Percentiles rank a stretch among this genome's conserved stretches.
These are phyloP conservation scores for Flaveria bidentis DNA, from an alignment of 129 eudicot species.

Conservation along the genomic window DNA sequence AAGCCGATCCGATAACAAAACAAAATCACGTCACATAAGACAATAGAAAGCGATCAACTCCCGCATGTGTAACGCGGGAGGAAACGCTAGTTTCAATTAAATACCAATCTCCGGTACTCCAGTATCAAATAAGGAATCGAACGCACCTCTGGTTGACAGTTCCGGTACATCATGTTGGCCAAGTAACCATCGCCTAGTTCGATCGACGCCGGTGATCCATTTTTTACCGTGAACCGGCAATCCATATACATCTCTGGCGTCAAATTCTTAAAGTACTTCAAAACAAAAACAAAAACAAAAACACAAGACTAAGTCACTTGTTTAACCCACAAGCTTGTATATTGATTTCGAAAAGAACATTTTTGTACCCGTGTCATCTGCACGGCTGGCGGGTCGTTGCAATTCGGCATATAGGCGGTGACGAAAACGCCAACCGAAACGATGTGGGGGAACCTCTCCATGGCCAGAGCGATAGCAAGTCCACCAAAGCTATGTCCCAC, in stretches of 20 bases:
- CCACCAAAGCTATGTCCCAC: conserved; percentile 75
- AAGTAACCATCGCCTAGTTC: conserved; percentile 42
- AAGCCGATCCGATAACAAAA: too few species aligned
- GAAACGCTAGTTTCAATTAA: too few species aligned
- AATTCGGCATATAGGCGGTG: conserved; percentile 56
- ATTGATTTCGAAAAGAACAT: too few species aligned
- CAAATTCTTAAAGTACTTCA: conserved; percentile 44
- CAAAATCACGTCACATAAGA: too few species aligned
- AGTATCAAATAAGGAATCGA: not conserved
- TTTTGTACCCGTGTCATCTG: conserved; percentile 37
- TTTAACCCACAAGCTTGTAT: too few species aligned
- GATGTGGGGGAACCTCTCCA: conserved; percentile 52
- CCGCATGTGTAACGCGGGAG: too few species aligned
- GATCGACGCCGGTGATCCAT: conserved; percentile 33
- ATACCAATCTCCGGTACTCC: not conserved
- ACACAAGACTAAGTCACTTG: too few species aligned
- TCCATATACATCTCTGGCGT: conserved; percentile 40
- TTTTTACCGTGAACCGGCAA: conserved; percentile 34
- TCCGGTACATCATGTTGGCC: conserved; percentile 36
- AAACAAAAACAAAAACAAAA: not conserved
- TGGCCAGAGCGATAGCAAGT: conserved; percentile 50
- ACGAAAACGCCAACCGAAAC: conserved; percentile 48
- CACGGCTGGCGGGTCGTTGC: conserved; percentile 38
- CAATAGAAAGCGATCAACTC: too few species aligned
- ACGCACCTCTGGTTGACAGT: conserved; percentile 51